phyloP scores from a whole-genome alignment of 2,329 filamentous ascomycete species.

The Immersiporthe knoxdaviesiana region DNA sequence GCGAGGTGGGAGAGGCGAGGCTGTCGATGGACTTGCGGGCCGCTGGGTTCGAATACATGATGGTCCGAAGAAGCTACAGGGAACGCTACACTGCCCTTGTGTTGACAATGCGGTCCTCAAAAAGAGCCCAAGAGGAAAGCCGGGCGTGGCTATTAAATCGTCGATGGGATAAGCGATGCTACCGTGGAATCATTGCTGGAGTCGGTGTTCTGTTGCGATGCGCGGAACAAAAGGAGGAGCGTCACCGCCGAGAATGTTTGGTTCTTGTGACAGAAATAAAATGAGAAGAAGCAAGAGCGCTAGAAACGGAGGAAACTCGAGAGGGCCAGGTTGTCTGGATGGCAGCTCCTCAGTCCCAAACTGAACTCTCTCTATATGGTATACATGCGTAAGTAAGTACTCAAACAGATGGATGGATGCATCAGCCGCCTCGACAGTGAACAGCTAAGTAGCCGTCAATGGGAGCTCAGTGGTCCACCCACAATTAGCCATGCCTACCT shows the following conservation, averaged over 20 bases:
- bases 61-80: conserved; percentile 32
- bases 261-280: conserved; percentile 7
- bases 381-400: neutral
- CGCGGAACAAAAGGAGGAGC: conserved; percentile 14
- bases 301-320: neutral
- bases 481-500: conserved; percentile 13
- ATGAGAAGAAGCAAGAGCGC: conserved; percentile 15
- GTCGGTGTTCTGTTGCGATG: conserved; percentile 22
- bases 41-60: conserved; percentile 63
- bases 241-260: neutral
- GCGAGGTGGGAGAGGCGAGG: conserved; percentile 55
- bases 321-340: conserved; percentile 12
- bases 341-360: neutral
- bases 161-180: conserved; percentile 36
- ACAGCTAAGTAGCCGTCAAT: conserved; percentile 25
- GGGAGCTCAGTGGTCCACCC: conserved; percentile 15
- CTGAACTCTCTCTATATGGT: neutral
- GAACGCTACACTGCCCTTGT: conserved; percentile 14
- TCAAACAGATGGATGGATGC: conserved; percentile 9
- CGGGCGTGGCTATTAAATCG: conserved; percentile 24
- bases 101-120: conserved; percentile 17
- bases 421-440: conserved; percentile 18
- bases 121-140: conserved; percentile 18
- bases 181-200: conserved; percentile 55
- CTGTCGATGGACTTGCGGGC: conserved; percentile 70